Percentiles rank a stretch among this genome's conserved stretches.
Conservation (phyloP, 1,284 basidiomycete species). For the Cutaneotrichosporon mucoides region DNA sequence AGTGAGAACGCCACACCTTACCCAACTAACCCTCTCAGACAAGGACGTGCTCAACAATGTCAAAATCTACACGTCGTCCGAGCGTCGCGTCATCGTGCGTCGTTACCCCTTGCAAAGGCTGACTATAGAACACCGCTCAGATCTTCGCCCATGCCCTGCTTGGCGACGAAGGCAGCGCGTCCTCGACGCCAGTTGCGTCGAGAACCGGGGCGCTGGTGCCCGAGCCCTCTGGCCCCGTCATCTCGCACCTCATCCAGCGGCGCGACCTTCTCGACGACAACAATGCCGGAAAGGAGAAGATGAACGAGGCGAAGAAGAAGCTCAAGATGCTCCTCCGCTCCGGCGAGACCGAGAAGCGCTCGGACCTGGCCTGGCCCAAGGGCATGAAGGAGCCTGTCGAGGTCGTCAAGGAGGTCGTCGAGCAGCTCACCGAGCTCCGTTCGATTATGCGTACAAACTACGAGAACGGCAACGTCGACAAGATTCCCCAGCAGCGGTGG, state of each 20-base stretch:
- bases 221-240: conserved; percentile 41
- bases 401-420: conserved; percentile 91
- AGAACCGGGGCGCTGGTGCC: conserved; percentile 1
- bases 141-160: conserved; percentile 88
- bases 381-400: conserved; percentile 93
- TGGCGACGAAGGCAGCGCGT: conserved; percentile 52
- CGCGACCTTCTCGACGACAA: conserved; percentile 98
- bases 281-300: conserved; percentile 96
- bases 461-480: conserved; percentile 83
- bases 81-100: conserved; percentile 75
- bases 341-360: conserved; percentile 85
- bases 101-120: not conserved
- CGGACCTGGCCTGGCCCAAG: conserved; percentile 92
- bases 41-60: conserved; percentile 86
- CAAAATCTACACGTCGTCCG: conserved; percentile 95
- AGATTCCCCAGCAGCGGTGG: conserved; percentile 89
- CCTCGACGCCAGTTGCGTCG: conserved; percentile 17
- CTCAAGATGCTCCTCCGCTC: conserved; percentile 89
- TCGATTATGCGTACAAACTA: conserved; percentile 88
- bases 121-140: conserved; percentile 74
- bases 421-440: conserved; percentile 79
- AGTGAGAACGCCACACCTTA: conserved; percentile 55
- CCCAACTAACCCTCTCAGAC: conserved; percentile 53
- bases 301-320: conserved; percentile 89
- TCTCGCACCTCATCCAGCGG: conserved; percentile 63